Conservation (phyloP, 2,329 filamentous ascomycete species). For the Aspergillus sp. region DNA sequence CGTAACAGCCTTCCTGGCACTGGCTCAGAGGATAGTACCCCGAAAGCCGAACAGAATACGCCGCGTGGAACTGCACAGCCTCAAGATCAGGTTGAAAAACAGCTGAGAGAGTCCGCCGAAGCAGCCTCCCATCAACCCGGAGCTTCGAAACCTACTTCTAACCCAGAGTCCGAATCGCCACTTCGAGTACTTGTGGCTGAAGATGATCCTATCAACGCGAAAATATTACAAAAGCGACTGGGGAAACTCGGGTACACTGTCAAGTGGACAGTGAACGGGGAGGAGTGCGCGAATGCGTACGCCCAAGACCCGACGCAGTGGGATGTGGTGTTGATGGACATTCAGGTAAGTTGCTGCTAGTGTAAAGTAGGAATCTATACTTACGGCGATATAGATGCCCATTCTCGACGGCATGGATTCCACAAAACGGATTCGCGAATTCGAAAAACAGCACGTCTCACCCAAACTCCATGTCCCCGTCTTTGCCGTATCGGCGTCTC, state of each 20-base stretch:
- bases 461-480: conserved; percentile 65
- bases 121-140: neutral
- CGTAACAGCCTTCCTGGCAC: neutral
- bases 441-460: conserved; percentile 54
- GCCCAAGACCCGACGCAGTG: conserved; percentile 62
- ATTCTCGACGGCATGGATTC: conserved; percentile 85
- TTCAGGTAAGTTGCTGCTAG: conserved; percentile 65
- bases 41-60: neutral
- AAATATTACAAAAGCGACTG: conserved; percentile 76
- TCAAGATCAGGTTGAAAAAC: neutral
- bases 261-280: conserved; percentile 74
- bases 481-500: conserved; percentile 83
- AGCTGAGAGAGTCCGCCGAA: neutral
- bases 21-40: neutral
- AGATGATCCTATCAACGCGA: conserved; percentile 86
- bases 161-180: neutral
- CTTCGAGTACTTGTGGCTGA: conserved; percentile 71
- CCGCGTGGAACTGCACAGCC: neutral
- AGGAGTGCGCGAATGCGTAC: conserved; percentile 76
- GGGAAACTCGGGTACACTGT: conserved; percentile 75
- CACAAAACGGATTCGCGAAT: conserved; percentile 78
- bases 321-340: conserved; percentile 88
- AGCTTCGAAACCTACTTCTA: neutral
- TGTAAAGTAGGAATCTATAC: neutral
- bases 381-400: conserved; percentile 68